These are phyloP conservation scores for Shiraia bambusicola DNA, from an alignment of 2,329 filamentous ascomycete genomes.

Conservation along the genomic window DNA sequence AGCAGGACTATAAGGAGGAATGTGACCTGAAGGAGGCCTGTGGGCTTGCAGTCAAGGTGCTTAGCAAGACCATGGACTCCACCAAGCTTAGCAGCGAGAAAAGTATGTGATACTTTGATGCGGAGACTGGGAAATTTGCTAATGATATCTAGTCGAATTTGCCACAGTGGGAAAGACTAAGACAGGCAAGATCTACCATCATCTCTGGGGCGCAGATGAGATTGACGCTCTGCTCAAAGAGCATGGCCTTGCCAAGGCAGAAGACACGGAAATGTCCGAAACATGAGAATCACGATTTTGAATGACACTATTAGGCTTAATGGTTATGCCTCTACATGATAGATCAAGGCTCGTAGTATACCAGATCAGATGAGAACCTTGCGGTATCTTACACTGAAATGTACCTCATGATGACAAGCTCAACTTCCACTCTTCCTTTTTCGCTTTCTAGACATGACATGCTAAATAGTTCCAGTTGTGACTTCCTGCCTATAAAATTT, in stretches of 20 bases:
- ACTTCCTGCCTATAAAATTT: too few species aligned
- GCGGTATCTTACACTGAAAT: conserved; percentile 28
- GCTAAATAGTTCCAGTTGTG: not conserved
- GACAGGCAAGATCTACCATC: conserved; percentile 96
- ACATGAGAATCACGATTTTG: conserved; percentile 29
- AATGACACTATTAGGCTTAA: conserved; percentile 23
- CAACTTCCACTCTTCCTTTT: not conserved
- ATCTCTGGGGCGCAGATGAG: conserved; percentile 95
- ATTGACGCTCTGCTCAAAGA: conserved; percentile 93
- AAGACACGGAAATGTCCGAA: conserved; percentile 42
- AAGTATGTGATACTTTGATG: conserved; percentile 66
- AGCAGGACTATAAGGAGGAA: conserved; percentile 99
- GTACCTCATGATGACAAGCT: conserved; percentile 27
- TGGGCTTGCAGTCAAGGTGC: conserved; percentile 94
- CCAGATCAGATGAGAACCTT: conserved; percentile 32
- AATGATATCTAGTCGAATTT: conserved; percentile 74
- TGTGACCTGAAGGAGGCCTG: conserved; percentile 95
- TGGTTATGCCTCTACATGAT: conserved; percentile 28
- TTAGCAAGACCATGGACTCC: conserved; percentile 99
- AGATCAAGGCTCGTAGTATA: conserved; percentile 37
- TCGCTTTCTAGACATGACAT: not conserved
- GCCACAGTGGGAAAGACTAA: conserved; percentile 95
- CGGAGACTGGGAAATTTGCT: conserved; percentile 13
- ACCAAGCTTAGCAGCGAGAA: conserved; percentile 99
- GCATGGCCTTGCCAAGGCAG: conserved; percentile 81